Evolutionary conservation across 495 filamentous ascomycete species (phyloP), one percentile per base, ranked within the genome.

Genomic region (Annulohypoxylon maeteangense): DNA sequence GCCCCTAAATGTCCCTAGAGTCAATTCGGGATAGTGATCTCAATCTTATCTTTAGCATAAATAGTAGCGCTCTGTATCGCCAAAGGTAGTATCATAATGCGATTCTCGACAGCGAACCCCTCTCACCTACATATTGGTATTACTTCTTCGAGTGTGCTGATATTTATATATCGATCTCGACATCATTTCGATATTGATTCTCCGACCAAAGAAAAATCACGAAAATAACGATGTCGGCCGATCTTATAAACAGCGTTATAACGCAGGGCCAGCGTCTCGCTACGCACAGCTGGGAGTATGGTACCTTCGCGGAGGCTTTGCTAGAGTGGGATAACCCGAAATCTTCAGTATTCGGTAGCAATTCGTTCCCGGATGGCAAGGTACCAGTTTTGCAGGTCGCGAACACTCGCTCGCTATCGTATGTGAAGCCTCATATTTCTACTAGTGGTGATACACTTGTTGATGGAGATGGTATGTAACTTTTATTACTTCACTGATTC

Each of bases 261-360:
- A 27, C 67, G 1, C 74, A 76, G 56, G 71, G 71, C 11, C 54
- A 67, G 25, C 48, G 53, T 12, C 67, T 76, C 20, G 68, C 76
- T n/a, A 69, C 76, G 23, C 78, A 80, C 62, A 81, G 78, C 64
- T 85, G 83, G 83, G 83, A 85, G 65, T 82, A 81, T 58, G 82
- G 85, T 29, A 82, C 82, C 12, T 80, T 82, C 32, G 72, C 81
- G 12, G 77, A 86, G 72, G 82, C 85, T 11, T 69, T 86, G n/a
- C 69, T 85, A 1, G 85, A 87, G 69, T 78, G 82, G 58, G 68
- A 85, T 27, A 80, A 78, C 61, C 78, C 82, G 18, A 71, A 74
- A 11, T 63, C 78, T 7, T 79, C 82, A 10, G 83, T 87, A 32
- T 87, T 85, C 56, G 76, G 78, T 32, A 38, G 67, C n/a, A 67